Conservation (phyloP, 768 basidiomycete species). For the Boletus pseudopeckii region DNA sequence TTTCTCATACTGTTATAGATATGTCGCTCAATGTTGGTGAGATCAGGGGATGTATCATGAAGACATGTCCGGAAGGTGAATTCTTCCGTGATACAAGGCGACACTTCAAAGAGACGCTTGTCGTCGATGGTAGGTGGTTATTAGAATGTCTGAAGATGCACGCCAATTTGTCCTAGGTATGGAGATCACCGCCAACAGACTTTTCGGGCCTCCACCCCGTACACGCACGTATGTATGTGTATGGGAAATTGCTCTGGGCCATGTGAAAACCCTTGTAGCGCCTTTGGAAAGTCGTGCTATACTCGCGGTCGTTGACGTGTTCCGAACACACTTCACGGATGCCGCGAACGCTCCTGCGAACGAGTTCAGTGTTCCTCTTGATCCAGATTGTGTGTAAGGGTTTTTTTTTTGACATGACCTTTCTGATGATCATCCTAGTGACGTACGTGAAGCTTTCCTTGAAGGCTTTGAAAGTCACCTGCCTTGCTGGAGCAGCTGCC, state of each 20-base stretch:
- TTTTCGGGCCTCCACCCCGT: constrained; percentile 86
- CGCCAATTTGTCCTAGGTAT: constrained; percentile 45
- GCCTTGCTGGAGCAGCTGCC: constrained; percentile 52
- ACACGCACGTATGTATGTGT: constrained; percentile 87
- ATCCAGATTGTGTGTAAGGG: constrained; percentile 69
- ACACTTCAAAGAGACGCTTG: constrained; percentile 34
- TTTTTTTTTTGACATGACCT: neutral
- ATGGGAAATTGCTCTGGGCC: constrained; percentile 83
- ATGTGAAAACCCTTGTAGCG: constrained; percentile 53
- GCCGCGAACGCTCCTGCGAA: constrained; percentile 74
- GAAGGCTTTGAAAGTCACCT: constrained; percentile 50
- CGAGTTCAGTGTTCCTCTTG: constrained; percentile 55
- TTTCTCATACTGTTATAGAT: constrained; percentile 43
- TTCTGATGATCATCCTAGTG: constrained; percentile 43
- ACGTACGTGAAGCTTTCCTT: constrained; percentile 78
- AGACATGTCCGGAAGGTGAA: constrained; percentile 44
- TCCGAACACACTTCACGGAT: constrained; percentile 72
- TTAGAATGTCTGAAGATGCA: neutral
- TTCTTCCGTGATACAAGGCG: constrained; percentile 24
- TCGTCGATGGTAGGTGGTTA: constrained; percentile 46
- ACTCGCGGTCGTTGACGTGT: constrained; percentile 49
- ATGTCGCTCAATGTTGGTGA: constrained; percentile 73
- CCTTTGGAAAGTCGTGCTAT: constrained; percentile 52
- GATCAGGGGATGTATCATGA: constrained; percentile 49
- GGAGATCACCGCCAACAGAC: constrained; percentile 75